Conservation (phyloP, 805 yeast genomes). For the Myxozyma neotropica region DNA sequence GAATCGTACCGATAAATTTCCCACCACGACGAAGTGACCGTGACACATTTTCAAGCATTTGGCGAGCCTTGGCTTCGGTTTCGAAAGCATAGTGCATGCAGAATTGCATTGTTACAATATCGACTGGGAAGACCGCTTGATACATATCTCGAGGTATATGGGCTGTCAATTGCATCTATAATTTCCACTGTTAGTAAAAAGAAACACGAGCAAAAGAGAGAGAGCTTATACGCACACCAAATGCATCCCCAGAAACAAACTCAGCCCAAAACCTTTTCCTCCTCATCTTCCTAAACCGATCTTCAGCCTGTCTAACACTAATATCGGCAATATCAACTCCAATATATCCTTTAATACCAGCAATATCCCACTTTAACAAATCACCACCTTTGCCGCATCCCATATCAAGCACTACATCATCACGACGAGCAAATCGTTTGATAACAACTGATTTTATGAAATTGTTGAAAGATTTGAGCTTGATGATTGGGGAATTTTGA, state of each 20-base stretch:
- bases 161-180: constrained; percentile 23
- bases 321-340: constrained; percentile 93
- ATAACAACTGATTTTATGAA: constrained; percentile 85
- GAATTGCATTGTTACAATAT: constrained; percentile 86
- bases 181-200: not conserved
- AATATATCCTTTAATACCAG: constrained; percentile 71
- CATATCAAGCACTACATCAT: constrained; percentile 71
- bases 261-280: constrained; percentile 67
- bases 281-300: constrained; percentile 64
- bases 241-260: constrained; percentile 91
- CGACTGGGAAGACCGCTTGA: constrained; percentile 80
- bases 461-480: constrained; percentile 86
- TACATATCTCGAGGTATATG: constrained; percentile 44
- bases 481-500: constrained; percentile 77
- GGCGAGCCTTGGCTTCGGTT: constrained; percentile 75
- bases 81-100: constrained; percentile 95
- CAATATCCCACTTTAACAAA: constrained; percentile 81
- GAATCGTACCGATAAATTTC: constrained; percentile 88
- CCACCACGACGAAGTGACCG: constrained; percentile 81
- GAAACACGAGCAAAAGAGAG: constrained; percentile 64
- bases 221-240: constrained; percentile 50
- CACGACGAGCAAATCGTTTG: constrained; percentile 61
- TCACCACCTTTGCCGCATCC: constrained; percentile 99
- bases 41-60: constrained; percentile 72
- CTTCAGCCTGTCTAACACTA: constrained; percentile 80